phyloP scores from a whole-genome alignment of 2,329 filamentous ascomycete genomes.

The Hypoxylon rubiginosum region DNA sequence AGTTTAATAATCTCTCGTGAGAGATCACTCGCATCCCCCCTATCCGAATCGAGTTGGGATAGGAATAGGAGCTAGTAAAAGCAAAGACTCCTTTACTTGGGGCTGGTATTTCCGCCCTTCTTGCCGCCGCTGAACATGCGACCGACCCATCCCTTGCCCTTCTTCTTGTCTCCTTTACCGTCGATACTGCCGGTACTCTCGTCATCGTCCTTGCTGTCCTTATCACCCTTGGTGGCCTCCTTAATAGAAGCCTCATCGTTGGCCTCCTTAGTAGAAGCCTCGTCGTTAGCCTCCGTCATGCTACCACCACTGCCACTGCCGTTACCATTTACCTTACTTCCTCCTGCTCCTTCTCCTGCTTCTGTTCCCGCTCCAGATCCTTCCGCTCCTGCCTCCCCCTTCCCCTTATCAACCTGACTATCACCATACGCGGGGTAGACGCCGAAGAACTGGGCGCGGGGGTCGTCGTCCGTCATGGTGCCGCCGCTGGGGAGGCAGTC shows the following conservation, averaged over 20 bases:
- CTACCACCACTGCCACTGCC: not conserved
- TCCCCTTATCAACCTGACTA: too few species aligned
- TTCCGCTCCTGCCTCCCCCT: too few species aligned
- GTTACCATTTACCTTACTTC: too few species aligned
- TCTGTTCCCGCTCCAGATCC: too few species aligned
- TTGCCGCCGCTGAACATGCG: slow-evolving; percentile 45
- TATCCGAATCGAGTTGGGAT: not conserved
- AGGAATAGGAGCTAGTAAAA: not conserved
- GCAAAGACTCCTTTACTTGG: not conserved
- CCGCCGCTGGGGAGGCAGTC: slow-evolving; percentile 57
- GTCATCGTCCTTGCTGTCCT: not conserved
- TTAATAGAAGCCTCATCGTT: too few species aligned
- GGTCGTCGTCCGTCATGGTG: slow-evolving; percentile 33
- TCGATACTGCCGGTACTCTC: not conserved
- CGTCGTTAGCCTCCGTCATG: not conserved
- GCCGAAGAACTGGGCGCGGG: not conserved
- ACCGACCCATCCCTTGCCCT: slow-evolving; percentile 46
- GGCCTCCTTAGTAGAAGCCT: not conserved
- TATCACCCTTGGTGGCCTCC: not conserved
- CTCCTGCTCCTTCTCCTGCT: not conserved
- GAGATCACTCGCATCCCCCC: not conserved
- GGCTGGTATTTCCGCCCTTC: slow-evolving; percentile 4
- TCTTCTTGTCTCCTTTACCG: slow-evolving; percentile 8
- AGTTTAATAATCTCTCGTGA: not conserved
- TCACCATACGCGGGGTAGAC: not conserved